phyloP scores from a whole-genome alignment of 495 filamentous ascomycete genomes.

The Halenospora varia region DNA sequence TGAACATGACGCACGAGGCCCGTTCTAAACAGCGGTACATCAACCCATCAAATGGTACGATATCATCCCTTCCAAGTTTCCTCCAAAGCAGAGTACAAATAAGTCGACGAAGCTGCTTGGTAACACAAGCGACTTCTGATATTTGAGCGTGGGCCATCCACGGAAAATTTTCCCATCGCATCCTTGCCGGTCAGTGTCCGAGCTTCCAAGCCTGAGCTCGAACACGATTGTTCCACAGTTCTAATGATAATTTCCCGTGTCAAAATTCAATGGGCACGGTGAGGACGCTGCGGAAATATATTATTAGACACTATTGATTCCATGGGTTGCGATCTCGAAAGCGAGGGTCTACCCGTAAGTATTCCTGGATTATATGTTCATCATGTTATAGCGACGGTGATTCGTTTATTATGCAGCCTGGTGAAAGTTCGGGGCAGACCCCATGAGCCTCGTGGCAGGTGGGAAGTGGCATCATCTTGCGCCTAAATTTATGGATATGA shows the following conservation, averaged over 20 bases:
- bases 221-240: not conserved
- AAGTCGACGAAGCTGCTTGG: not conserved
- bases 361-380: constrained; percentile 14
- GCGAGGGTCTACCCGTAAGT: constrained; percentile 1
- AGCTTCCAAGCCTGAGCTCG: not conserved
- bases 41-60: not conserved
- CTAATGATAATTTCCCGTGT: not conserved
- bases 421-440: not conserved
- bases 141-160: not conserved
- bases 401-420: constrained; percentile 17
- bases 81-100: no score
- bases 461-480: constrained; percentile 6
- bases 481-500: not conserved
- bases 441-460: constrained; percentile 16
- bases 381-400: constrained; percentile 19
- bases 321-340: constrained; percentile 9
- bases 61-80: not conserved
- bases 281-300: not conserved
- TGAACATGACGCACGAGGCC: not conserved
- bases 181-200: not conserved
- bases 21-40: not conserved
- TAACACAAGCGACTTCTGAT: not conserved
- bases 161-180: not conserved
- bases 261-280: not conserved
- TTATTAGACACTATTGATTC: constrained; percentile 9